Percentiles rank a stretch among this genome's conserved stretches.
Evolutionary conservation across 768 basidiomycete genomes (phyloP).

Genomic region (Lactarius sp.): DNA sequence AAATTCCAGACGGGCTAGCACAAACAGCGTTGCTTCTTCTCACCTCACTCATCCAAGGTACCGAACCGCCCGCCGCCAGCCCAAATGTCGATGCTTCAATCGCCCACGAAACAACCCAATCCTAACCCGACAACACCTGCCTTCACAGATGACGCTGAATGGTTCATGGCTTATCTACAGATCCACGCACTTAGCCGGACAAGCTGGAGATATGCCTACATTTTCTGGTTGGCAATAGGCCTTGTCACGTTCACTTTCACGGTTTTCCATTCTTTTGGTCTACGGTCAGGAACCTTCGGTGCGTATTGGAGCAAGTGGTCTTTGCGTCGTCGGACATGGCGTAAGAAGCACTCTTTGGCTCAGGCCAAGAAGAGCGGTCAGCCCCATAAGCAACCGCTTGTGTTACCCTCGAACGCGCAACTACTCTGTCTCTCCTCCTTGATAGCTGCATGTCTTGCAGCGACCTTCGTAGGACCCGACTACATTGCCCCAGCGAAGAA

Average conservation of each 20-base stretch:
- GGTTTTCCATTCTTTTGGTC: constrained; percentile 41
- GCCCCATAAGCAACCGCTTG: constrained; percentile 39
- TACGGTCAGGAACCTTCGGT: constrained; percentile 41
- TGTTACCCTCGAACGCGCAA: constrained; percentile 61
- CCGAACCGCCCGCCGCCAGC: not conserved
- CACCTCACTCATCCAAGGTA: not conserved
- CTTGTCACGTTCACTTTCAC: constrained; percentile 39
- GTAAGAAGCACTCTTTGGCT: constrained; percentile 42
- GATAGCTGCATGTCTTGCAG: constrained; percentile 38
- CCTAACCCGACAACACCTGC: constrained; percentile 43
- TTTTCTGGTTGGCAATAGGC: constrained; percentile 54
- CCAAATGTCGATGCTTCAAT: constrained; percentile 12
- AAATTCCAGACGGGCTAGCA: constrained; percentile 8
- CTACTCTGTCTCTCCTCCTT: constrained; percentile 48
- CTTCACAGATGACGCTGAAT: constrained; percentile 42
- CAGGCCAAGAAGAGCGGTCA: constrained; percentile 33
- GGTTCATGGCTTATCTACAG: constrained; percentile 53
- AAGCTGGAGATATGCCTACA: constrained; percentile 51
- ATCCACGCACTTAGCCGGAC: constrained; percentile 51
- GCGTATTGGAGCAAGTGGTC: constrained; percentile 57
- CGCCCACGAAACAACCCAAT: not conserved
- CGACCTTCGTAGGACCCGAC: constrained; percentile 61
- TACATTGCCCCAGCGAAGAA: constrained; percentile 51
- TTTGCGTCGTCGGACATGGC: constrained; percentile 53
- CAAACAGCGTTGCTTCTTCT: not conserved